Conservation (phyloP, 306 rosid genomes). For the Spatholobus suberectus region DNA sequence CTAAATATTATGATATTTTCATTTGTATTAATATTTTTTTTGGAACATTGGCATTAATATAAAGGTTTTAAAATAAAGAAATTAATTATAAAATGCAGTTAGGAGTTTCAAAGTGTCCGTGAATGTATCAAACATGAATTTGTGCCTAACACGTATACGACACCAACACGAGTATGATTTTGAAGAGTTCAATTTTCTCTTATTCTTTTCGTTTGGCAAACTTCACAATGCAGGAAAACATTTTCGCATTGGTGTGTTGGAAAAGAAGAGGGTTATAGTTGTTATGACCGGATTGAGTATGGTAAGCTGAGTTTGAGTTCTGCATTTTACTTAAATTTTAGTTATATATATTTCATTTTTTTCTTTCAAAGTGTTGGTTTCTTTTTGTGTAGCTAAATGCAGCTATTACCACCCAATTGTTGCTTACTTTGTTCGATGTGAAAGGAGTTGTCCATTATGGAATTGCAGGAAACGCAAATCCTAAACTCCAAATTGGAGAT, state of each 20-base stretch:
- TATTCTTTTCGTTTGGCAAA: background rate
- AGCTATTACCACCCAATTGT: constrained; percentile 64
- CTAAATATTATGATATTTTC: no score
- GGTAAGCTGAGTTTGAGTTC: no score
- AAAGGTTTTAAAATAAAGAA: no score
- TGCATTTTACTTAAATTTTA: background rate
- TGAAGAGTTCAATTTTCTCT: background rate
- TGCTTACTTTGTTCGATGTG: constrained; percentile 59
- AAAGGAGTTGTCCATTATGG: constrained; percentile 74
- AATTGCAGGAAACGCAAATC: constrained; percentile 81
- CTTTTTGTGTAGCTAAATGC: constrained; percentile 65
- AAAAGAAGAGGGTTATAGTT: constrained; percentile 55
- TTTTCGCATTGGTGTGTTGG: constrained; percentile 67
- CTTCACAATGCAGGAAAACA: constrained; percentile 56
- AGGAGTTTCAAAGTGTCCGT: no score
- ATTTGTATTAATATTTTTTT: no score
- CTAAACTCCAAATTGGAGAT: constrained; percentile 74
- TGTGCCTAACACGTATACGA: no score
- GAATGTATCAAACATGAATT: no score
- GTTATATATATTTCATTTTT: background rate
- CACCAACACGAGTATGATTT: no score
- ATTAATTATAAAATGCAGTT: no score
- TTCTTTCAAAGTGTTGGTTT: background rate
- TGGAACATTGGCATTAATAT: no score
- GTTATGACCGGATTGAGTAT: constrained; percentile 73